phyloP scores from a whole-genome alignment of 1,284 basidiomycete genomes.

The Ustilago xerochloae region DNA sequence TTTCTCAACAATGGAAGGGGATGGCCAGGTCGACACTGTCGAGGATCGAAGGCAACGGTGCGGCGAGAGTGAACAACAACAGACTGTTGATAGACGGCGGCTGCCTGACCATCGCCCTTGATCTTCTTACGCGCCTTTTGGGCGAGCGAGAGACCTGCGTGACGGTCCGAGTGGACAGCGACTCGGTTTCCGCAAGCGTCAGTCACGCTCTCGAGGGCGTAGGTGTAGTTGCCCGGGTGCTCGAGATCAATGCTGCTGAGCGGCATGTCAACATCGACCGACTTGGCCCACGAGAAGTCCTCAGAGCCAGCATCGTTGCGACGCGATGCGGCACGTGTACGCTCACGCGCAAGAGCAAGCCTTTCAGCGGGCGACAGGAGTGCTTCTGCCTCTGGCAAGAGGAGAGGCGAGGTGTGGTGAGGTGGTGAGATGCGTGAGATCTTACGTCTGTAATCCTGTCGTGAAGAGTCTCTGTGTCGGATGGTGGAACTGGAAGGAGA shows the following conservation, averaged over 20 bases:
- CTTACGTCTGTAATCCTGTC: conserved; percentile 28
- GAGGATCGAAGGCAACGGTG: conserved; percentile 76
- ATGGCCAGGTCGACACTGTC: conserved; percentile 76
- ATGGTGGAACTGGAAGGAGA: not conserved
- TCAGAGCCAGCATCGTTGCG: conserved; percentile 17
- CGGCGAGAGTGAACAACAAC: conserved; percentile 82
- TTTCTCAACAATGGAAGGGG: conserved; percentile 79
- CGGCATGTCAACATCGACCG: conserved; percentile 51
- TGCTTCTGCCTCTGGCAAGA: conserved; percentile 40
- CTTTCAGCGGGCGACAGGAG: conserved; percentile 35
- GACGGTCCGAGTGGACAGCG: conserved; percentile 7
- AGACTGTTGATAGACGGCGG: conserved; percentile 68
- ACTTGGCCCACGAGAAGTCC: conserved; percentile 54
- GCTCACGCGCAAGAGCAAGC: conserved; percentile 38
- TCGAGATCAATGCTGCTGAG: conserved; percentile 55
- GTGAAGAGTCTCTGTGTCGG: conserved; percentile 16
- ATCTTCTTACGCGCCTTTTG: conserved; percentile 45
- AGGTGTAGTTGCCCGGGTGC: conserved; percentile 53
- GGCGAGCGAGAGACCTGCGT: conserved; percentile 18
- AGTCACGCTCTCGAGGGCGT: conserved; percentile 53
- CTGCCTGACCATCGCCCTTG: conserved; percentile 14
- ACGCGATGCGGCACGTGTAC: conserved; percentile 32
- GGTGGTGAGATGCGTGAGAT: conserved; percentile 51
- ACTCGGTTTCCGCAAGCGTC: conserved; percentile 65
- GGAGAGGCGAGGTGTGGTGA: conserved; percentile 45